phyloP scores from a whole-genome alignment of 164 flowering plant genomes.

The Vitis riparia region DNA sequence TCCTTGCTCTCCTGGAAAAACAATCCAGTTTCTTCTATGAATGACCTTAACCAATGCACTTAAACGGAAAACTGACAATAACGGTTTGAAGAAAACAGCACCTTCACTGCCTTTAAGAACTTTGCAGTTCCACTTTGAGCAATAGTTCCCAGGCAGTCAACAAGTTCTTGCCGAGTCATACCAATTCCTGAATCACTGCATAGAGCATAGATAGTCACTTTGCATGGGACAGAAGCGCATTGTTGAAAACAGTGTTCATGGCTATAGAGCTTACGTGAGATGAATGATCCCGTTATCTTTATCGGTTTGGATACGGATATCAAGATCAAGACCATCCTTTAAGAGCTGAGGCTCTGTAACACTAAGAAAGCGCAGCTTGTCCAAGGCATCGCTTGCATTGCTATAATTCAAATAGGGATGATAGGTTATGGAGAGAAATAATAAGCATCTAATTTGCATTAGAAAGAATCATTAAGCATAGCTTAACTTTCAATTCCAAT shows the following conservation, averaged over 20 bases:
- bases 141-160: slow-evolving; percentile 98
- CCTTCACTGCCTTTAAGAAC: slow-evolving; percentile 88
- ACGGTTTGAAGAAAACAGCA: slow-evolving; percentile 3
- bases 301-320: slow-evolving; percentile 86
- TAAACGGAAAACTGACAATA: background rate
- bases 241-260: background rate
- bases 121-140: slow-evolving; percentile 99
- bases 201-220: background rate
- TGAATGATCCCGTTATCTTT: slow-evolving; percentile 84
- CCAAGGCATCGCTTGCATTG: slow-evolving; percentile 99
- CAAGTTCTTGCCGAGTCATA: slow-evolving; percentile 89
- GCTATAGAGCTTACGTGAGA: slow-evolving; percentile 59
- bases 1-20: slow-evolving; percentile 91
- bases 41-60: background rate
- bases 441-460: background rate
- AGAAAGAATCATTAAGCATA: background rate
- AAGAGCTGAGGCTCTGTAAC: slow-evolving; percentile 78
- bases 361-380: slow-evolving; percentile 86
- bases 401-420: slow-evolving; percentile 32
- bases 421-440: background rate
- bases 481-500: background rate
- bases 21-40: background rate
- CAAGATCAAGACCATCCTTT: slow-evolving; percentile 77
- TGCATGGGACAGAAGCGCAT: background rate
- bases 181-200: slow-evolving; percentile 95